phyloP scores from a whole-genome alignment of 352 stramenopile genomes.

The Phytophthora ramorum region DNA sequence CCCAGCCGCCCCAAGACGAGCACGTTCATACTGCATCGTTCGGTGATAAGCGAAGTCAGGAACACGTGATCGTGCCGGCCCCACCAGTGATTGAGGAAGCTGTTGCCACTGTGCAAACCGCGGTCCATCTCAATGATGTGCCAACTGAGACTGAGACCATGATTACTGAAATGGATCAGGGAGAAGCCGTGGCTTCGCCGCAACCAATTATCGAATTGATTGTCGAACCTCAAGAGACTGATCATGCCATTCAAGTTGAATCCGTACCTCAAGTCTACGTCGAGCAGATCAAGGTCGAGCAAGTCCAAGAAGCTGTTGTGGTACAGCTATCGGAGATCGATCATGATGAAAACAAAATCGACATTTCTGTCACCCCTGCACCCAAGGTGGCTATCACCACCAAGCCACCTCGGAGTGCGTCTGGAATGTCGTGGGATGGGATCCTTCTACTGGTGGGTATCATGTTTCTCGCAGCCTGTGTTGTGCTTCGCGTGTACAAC shows the following conservation, averaged over 20 bases:
- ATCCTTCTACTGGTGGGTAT: constrained; percentile 49
- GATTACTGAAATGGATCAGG: neutral
- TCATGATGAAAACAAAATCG: neutral
- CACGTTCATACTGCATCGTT: neutral
- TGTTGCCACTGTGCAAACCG: neutral
- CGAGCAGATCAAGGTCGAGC: constrained; percentile 10
- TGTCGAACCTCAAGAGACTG: neutral
- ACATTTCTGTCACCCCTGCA: neutral
- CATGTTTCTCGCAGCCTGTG: constrained; percentile 51
- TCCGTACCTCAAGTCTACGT: neutral
- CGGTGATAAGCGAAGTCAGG: neutral
- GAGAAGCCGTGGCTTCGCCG: neutral
- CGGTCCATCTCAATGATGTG: neutral
- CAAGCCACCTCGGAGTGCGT: constrained; percentile 1
- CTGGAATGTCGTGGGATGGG: constrained; percentile 50
- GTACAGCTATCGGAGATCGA: neutral
- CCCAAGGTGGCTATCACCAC: neutral
- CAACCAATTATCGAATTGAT: neutral
- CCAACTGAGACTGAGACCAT: neutral
- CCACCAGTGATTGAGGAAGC: neutral
- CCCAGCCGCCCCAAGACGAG: neutral
- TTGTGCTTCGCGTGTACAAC: constrained; percentile 55
- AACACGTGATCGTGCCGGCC: neutral
- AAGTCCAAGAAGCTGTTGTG: constrained; percentile 2
- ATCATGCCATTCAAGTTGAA: neutral